Evolutionary conservation across 2,329 filamentous ascomycete genomes (phyloP).

Genomic region (Colletotrichum tofieldiae): DNA sequence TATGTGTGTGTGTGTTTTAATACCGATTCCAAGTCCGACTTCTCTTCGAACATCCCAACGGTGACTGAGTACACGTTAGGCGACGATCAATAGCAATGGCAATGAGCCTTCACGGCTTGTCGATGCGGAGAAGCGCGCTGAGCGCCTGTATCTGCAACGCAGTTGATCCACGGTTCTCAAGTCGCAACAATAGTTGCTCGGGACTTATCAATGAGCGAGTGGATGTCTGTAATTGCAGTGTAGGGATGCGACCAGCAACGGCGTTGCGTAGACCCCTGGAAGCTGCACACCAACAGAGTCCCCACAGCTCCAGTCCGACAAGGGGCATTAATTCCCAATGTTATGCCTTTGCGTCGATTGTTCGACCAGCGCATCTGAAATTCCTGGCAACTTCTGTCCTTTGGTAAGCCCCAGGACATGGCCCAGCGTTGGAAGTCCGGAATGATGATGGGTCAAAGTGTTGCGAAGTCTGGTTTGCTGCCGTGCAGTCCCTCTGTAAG

Average conservation of each 20-base stretch:
- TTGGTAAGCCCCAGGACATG: neutral
- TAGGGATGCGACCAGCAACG: slow-evolving; percentile 31
- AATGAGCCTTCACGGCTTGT: neutral
- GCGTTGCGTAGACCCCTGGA: slow-evolving; percentile 30
- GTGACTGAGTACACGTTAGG: neutral
- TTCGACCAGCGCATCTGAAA: neutral
- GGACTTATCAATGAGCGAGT: slow-evolving; percentile 33
- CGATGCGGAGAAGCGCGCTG: too few relatives aligned
- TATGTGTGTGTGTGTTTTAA: too few relatives aligned
- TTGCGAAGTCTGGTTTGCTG: neutral
- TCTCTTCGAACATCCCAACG: neutral
- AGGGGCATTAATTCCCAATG: slow-evolving; percentile 15
- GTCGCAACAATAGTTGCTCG: slow-evolving; percentile 30
- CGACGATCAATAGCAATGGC: neutral
- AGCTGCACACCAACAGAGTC: slow-evolving; percentile 12
- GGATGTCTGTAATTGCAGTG: slow-evolving; percentile 35
- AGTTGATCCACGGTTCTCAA: slow-evolving; percentile 25
- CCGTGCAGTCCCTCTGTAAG: neutral
- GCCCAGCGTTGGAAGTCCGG: neutral
- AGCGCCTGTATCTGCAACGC: slow-evolving; percentile 26
- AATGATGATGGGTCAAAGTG: neutral
- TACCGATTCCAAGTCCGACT: neutral
- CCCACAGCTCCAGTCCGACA: slow-evolving; percentile 15
- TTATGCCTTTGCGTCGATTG: slow-evolving; percentile 26
- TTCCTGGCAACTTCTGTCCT: neutral